Evolutionary conservation across 805 yeast species (phyloP), one percentile per base, ranked within the genome.

Genomic region (Scheffersomyces lignosus): DNA sequence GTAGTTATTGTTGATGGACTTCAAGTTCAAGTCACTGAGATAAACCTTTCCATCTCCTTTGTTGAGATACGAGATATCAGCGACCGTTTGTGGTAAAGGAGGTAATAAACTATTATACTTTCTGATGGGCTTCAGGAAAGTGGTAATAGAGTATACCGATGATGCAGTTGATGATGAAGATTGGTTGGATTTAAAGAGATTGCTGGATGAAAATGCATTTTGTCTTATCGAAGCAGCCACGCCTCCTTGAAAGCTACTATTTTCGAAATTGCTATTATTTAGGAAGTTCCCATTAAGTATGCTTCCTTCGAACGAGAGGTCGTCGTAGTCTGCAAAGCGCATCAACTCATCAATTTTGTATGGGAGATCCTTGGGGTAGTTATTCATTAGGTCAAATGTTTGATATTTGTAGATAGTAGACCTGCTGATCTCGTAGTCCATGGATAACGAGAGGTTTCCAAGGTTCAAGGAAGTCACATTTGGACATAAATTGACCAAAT

Each of bases 401-500:
- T 61, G 69, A 41, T 56, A 69, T 43, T 65, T 62, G 44, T 56
- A 49, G 12, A 61, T 47, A 44, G 46, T 59, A 18, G 65, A 61
- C 33, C 65, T 62, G 10, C 55, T 53, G 31, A 81, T 64, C 41
- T 75, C 72, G 51, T 82, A 87, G 60, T 88, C 96, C 12, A 70
- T 64, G 4, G 87, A 81, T 7, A 87, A 61, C 1, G 84, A 73
- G 5, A 87, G 48, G 32, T 74, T 73, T 4, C 79, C 79, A n/a
- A 88, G 56, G 48, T 88, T 71, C 16, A 88, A 47, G 3, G 61
- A 48, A 12, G 54, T 60, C 25, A 88, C 48, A 46, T 83, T 81
- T 10, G 78, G 78, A 52, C 96, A 89, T 23, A 77, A 62, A n/a
- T 72, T 73, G 26, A 88, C 52, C 25, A 87, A 51, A 54, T 86